Percentiles rank a stretch among this genome's conserved stretches.
phyloP scores from a whole-genome alignment of 768 basidiomycete genomes.

The Termitomyces bulborhizus region DNA sequence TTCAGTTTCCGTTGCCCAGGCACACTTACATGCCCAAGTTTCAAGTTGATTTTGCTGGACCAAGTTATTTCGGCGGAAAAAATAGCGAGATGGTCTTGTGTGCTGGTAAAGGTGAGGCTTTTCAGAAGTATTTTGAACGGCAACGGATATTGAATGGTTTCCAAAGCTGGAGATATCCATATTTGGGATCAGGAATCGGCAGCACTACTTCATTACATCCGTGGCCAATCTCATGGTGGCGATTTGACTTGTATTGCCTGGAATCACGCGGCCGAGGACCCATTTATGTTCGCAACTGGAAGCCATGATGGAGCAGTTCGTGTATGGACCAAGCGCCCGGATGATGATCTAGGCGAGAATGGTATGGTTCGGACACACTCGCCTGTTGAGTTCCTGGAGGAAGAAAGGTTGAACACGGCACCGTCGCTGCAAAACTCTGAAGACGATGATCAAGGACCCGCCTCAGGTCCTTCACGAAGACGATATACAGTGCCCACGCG shows the following conservation, averaged over 20 bases:
- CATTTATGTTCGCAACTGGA: conserved; percentile 74
- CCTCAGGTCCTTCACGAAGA: not conserved
- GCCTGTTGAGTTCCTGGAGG: conserved; percentile 14
- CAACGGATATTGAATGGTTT: not conserved
- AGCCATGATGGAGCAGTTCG: conserved; percentile 71
- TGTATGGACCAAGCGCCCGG: conserved; percentile 55
- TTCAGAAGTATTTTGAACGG: not conserved
- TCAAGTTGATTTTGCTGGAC: conserved; percentile 68
- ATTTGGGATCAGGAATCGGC: conserved; percentile 85
- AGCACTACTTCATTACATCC: conserved; percentile 63
- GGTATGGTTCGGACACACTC: conserved; percentile 14
- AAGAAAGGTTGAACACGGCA: conserved; percentile 5
- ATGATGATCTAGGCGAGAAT: conserved; percentile 8
- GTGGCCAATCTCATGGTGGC: conserved; percentile 53
- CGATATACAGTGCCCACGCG: not conserved
- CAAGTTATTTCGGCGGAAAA: conserved; percentile 78
- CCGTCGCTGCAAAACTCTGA: conserved; percentile 6
- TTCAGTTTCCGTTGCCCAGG: conserved; percentile 22
- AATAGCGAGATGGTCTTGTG: conserved; percentile 76
- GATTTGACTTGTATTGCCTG: conserved; percentile 79
- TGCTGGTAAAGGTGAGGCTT: conserved; percentile 56
- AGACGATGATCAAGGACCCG: not conserved
- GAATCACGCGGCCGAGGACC: conserved; percentile 61
- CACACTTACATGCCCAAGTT: conserved; percentile 73
- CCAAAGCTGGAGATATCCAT: conserved; percentile 70